A percentile compares a stretch with the other conserved stretches of the same genome.
Evolutionary conservation across 768 basidiomycete species (phyloP).

Genomic region (Megacollybia marginata): DNA sequence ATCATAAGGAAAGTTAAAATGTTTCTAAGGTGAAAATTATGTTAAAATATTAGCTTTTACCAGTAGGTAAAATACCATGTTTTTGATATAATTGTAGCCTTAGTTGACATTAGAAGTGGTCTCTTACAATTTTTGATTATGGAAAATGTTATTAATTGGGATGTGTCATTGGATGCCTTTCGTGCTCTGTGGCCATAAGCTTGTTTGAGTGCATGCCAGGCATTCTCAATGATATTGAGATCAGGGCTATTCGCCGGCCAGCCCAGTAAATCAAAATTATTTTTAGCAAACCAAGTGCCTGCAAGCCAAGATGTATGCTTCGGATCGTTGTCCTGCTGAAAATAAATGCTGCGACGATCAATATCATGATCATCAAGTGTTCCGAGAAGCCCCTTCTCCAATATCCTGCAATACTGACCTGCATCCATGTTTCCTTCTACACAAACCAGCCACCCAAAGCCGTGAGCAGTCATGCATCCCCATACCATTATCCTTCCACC

Average conservation of each 20-base stretch:
- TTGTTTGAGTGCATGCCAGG: slow-evolving; percentile 7
- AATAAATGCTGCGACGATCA: slow-evolving; percentile 1
- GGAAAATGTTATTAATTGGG: too few relatives aligned
- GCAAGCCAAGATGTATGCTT: slow-evolving; percentile 11
- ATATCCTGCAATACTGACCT: slow-evolving; percentile 13
- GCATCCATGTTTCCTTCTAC: slow-evolving; percentile 18
- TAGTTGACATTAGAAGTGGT: too few relatives aligned
- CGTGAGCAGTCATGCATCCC: slow-evolving; percentile 18
- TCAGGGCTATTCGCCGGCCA: slow-evolving; percentile 21
- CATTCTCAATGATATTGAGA: slow-evolving; percentile 21
- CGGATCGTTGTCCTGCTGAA: slow-evolving; percentile 20
- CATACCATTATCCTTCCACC: slow-evolving; percentile 19
- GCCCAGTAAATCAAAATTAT: slow-evolving; percentile 7
- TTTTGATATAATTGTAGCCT: too few relatives aligned
- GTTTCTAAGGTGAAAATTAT: too few relatives aligned
- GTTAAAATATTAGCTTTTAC: too few relatives aligned
- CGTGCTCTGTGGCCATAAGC: too few relatives aligned
- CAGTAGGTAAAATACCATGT: too few relatives aligned
- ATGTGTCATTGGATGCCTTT: too few relatives aligned
- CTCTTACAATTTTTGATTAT: too few relatives aligned
- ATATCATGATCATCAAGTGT: slow-evolving; percentile 6
- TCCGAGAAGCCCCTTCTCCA: slow-evolving; percentile 11
- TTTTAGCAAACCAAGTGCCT: slow-evolving; percentile 10
- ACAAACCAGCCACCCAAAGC: slow-evolving; percentile 9
- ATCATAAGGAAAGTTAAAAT: too few relatives aligned